A percentile compares a stretch with the other conserved stretches of the same genome.
These are phyloP conservation scores for Thraustochytrium sp. DNA, from an alignment of 352 stramenopile species.

Conservation along the genomic window DNA sequence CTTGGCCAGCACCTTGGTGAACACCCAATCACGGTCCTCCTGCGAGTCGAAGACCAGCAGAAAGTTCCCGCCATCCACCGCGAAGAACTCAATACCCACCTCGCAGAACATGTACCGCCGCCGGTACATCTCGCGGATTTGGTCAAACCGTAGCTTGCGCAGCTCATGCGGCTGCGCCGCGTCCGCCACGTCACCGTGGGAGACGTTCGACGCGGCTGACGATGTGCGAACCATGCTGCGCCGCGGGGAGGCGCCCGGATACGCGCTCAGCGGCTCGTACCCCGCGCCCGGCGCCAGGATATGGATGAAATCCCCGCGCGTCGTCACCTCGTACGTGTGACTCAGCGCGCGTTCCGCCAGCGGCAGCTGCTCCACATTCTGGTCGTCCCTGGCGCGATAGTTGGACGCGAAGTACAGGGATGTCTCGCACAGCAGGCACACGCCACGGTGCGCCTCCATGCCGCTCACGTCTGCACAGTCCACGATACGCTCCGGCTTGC, in stretches of 20 bases:
- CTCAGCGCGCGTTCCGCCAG: background rate
- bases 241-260: background rate
- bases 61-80: slow-evolving; percentile 28
- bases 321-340: background rate
- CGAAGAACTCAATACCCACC: slow-evolving; percentile 34
- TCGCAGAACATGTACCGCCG: slow-evolving; percentile 36
- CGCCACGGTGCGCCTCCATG: background rate
- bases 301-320: background rate
- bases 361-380: background rate
- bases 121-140: slow-evolving; percentile 22
- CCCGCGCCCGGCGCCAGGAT: background rate
- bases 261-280: background rate
- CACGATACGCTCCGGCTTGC: slow-evolving; percentile 12
- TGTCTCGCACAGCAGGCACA: slow-evolving; percentile 4
- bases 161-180: background rate
- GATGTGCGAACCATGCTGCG: background rate
- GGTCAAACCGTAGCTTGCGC: slow-evolving; percentile 16
- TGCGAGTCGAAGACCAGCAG: slow-evolving; percentile 38
- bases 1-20: slow-evolving; percentile 38
- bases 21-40: slow-evolving; percentile 26
- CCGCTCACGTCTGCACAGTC: slow-evolving; percentile 4
- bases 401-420: slow-evolving; percentile 30
- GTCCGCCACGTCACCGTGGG: background rate
- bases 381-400: background rate
- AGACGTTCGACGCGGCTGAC: background rate